These are phyloP conservation scores for Emmonsiellopsis sp. DNA, from an alignment of 2,329 filamentous ascomycete species.

Conservation along the genomic window DNA sequence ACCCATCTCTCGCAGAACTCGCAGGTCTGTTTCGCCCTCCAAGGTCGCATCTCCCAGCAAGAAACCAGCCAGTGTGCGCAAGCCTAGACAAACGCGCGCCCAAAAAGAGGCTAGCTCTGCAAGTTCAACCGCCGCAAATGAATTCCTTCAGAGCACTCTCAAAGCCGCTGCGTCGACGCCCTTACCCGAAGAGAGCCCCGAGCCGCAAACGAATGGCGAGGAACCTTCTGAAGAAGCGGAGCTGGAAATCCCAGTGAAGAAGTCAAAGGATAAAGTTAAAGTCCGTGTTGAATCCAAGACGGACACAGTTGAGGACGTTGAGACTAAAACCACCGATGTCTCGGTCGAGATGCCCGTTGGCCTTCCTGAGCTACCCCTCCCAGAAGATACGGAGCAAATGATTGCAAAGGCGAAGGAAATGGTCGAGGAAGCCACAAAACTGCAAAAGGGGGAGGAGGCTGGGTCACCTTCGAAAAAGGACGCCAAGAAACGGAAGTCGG, in stretches of 20 bases:
- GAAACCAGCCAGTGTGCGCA: conserved; percentile 40
- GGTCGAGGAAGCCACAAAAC: conserved; percentile 61
- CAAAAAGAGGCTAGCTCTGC: conserved; percentile 38
- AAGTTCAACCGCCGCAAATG: conserved; percentile 39
- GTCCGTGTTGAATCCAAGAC: conserved; percentile 56
- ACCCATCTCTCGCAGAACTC: conserved; percentile 37
- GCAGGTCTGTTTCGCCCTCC: conserved; percentile 50
- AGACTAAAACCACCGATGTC: conserved; percentile 50
- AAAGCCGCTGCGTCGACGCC: conserved; percentile 28
- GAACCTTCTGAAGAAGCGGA: conserved; percentile 23
- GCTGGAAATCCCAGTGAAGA: conserved; percentile 3
- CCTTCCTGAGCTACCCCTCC: conserved; percentile 56
- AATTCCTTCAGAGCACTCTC: conserved; percentile 38
- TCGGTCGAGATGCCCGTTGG: conserved; percentile 61
- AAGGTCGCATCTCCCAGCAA: conserved; percentile 45
- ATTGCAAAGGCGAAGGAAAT: conserved; percentile 79
- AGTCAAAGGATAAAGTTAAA: conserved; percentile 43
- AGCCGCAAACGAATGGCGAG: conserved; percentile 13
- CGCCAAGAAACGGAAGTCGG: conserved; percentile 62
- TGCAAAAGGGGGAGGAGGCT: conserved; percentile 27
- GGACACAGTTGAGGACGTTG: conserved; percentile 42
- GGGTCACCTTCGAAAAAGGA: conserved; percentile 17
- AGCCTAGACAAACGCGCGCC: conserved; percentile 41
- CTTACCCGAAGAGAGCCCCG: conserved; percentile 9
- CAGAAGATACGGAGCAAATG: conserved; percentile 73